Percentiles rank a stretch among this genome's conserved stretches.
These are phyloP conservation scores for Platanus orientalis DNA, from an alignment of 164 flowering plant genomes.

Conservation along the genomic window DNA sequence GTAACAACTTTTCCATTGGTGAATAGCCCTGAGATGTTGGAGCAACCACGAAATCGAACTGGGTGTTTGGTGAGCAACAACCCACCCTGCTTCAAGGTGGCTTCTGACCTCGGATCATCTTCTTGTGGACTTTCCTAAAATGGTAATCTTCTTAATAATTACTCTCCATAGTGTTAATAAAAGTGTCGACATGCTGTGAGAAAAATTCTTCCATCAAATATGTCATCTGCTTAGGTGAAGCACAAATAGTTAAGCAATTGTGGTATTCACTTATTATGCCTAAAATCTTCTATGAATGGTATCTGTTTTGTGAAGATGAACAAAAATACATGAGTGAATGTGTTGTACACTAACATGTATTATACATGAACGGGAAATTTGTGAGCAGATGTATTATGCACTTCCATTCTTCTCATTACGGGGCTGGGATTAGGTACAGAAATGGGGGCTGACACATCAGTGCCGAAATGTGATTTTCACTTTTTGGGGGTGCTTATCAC, in stretches of 20 bases:
- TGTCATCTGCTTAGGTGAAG: background rate
- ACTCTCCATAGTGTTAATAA: background rate
- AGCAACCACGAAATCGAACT: background rate
- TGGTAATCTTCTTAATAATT: conserved; percentile 15
- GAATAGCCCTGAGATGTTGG: background rate
- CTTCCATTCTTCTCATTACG: no score
- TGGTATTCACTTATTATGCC: no score
- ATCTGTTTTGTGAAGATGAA: no score
- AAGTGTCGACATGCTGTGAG: background rate
- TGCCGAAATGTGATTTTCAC: no score
- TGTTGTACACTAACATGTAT: background rate
- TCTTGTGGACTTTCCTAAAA: conserved; percentile 3
- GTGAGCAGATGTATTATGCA: no score
- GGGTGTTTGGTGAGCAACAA: background rate
- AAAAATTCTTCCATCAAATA: no score
- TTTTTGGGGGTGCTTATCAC: no score
- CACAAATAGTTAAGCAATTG: no score
- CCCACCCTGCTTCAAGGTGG: conserved; percentile 4
- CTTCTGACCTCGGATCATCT: background rate
- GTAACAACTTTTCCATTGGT: conserved; percentile 3
- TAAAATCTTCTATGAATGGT: no score
- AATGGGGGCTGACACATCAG: no score
- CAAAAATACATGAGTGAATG: no score
- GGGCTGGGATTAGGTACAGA: no score
- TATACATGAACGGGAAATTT: background rate